Conservation (phyloP, 768 basidiomycete genomes). For the Hericium erinaceus region DNA sequence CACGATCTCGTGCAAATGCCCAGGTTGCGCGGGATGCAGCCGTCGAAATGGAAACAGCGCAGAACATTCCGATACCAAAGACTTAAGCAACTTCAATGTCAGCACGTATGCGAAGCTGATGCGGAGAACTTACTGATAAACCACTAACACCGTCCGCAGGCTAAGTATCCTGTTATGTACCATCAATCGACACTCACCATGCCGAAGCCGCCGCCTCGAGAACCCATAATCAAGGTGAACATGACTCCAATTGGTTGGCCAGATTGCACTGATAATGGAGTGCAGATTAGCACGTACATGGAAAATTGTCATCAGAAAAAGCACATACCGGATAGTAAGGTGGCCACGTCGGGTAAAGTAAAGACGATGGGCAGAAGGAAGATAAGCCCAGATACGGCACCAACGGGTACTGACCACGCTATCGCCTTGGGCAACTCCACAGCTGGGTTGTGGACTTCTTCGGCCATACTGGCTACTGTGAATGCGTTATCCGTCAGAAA, state of each 20-base stretch:
- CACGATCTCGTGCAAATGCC: slow-evolving; percentile 63
- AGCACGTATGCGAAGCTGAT: neutral
- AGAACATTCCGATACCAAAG: slow-evolving; percentile 49
- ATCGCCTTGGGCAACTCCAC: slow-evolving; percentile 47
- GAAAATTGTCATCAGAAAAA: neutral
- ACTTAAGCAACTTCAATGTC: slow-evolving; percentile 21
- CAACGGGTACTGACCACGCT: slow-evolving; percentile 43
- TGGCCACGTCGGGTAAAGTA: slow-evolving; percentile 49
- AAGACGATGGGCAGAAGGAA: slow-evolving; percentile 58
- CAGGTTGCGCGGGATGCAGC: slow-evolving; percentile 63
- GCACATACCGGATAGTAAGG: slow-evolving; percentile 39
- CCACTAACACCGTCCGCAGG: neutral
- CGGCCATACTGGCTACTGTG: slow-evolving; percentile 55
- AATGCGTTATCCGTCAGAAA: slow-evolving; percentile 1
- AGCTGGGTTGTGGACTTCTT: slow-evolving; percentile 54
- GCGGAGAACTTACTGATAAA: neutral
- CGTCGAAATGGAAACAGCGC: slow-evolving; percentile 56
- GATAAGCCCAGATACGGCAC: slow-evolving; percentile 38
- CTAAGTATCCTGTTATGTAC: neutral
- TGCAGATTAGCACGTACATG: neutral
- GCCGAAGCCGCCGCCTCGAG: slow-evolving; percentile 51
- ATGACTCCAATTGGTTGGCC: slow-evolving; percentile 58
- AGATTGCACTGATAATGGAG: slow-evolving; percentile 32
- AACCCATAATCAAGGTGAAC: slow-evolving; percentile 55
- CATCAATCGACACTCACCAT: slow-evolving; percentile 28